Percentiles rank a stretch among this genome's conserved stretches.
These are phyloP conservation scores for Mycena pura DNA, from an alignment of 768 basidiomycete species.

Conservation along the genomic window DNA sequence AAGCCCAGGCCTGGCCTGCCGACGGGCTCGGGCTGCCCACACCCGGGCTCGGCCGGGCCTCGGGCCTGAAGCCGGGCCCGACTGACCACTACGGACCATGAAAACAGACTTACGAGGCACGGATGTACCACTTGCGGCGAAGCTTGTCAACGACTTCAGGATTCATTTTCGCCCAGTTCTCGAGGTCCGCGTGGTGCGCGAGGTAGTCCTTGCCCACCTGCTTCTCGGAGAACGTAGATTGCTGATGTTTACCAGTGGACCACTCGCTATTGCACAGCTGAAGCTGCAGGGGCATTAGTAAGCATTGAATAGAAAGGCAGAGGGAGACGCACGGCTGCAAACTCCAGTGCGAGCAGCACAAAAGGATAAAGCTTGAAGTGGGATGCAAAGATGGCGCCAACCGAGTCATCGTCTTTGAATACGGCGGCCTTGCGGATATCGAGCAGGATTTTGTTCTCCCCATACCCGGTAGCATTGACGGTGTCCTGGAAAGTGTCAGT, in stretches of 20 bases:
- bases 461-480: background rate
- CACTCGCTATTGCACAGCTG: background rate
- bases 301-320: background rate
- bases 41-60: too few relatives aligned
- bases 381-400: background rate
- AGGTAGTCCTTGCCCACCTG: background rate
- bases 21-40: too few relatives aligned
- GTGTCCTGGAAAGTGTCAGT: background rate
- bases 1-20: too few relatives aligned
- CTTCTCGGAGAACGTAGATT: background rate
- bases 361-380: background rate
- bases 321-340: background rate
- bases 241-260: background rate
- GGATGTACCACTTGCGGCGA: background rate
- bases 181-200: background rate
- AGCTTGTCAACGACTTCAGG: too few relatives aligned
- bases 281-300: background rate
- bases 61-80: too few relatives aligned
- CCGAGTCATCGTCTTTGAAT: background rate
- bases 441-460: background rate
- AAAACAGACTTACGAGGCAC: slow-evolving; percentile 1
- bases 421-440: background rate
- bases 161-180: background rate
- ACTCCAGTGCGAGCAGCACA: background rate
- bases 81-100: too few relatives aligned